Base-by-base conservation (phyloP, 441 rosid species). In the Arabidopsis hybrid region DNA sequence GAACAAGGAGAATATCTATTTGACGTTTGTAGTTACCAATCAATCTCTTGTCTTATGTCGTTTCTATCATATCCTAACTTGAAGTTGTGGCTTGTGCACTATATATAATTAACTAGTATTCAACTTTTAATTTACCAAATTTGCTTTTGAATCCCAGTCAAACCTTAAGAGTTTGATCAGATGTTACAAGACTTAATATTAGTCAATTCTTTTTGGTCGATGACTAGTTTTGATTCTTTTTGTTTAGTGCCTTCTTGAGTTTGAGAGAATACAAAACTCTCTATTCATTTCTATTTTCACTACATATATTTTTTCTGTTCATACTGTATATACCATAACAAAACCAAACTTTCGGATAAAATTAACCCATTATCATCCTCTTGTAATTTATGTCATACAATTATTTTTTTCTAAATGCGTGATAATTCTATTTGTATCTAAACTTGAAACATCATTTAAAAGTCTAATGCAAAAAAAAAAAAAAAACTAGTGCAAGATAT, bases 1-100 rank as follows among this genome's bases (percentile, higher is more conserved):
- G 80, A 70, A 65, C 76, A 76, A 58, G 34, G 67, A 71, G 76
- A 76, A 76, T 76, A 70, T 70, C 40, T 57, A 64, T 70, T 76
- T 76, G 80, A 70, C 72, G 72, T 76, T 70, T 70, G 55, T 76
- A 63, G 75, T 76, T 64, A 58, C 67, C 76, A 64, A 65, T 76
- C 76, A 76, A 66, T 70, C 13, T 74, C 80, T 76, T 57, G 18
- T 76, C 75, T 39, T 71, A 65, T 76, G 67, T 76, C 75, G 53
- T 63, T 62, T 76, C 75, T 62, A 56, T 76, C 75, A 62, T 76
- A 26, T 76, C 79, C 65, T 55, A 62, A 69, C 60, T 69, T 67
- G 3, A 18, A 60, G 40, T 51, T 75, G 61, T 67, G 57, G 69
- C 68, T 67, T 67, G 4, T 67, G 57, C 39, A 74, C 35, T 67